A percentile compares a stretch with the other conserved stretches of the same genome.
Conservation (phyloP, 352 stramenopile species). For the Pythium coloratum region DNA sequence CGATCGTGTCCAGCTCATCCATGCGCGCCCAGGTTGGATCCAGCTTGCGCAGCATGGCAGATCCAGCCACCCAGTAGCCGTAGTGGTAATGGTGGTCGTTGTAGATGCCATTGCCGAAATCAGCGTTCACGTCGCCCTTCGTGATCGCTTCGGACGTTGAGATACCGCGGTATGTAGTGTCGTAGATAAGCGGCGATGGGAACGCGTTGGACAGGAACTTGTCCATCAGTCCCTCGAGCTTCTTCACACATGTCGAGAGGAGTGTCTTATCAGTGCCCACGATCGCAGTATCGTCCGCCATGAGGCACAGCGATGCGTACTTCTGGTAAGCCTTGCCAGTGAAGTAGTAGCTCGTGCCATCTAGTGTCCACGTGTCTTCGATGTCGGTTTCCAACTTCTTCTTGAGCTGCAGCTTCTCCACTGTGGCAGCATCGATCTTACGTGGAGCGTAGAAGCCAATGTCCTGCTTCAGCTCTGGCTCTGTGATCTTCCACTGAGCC, state of each 20-base stretch:
- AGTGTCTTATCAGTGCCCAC: slow-evolving; percentile 49
- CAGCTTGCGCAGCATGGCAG: slow-evolving; percentile 61
- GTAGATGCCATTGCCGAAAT: slow-evolving; percentile 80
- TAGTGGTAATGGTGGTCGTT: slow-evolving; percentile 88
- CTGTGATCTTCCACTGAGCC: slow-evolving; percentile 47
- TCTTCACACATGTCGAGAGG: slow-evolving; percentile 48
- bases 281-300: slow-evolving; percentile 52
- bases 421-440: slow-evolving; percentile 31
- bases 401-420: slow-evolving; percentile 38
- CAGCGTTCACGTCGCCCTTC: slow-evolving; percentile 48
- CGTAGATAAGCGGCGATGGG: slow-evolving; percentile 53
- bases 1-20: slow-evolving; percentile 53
- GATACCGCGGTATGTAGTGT: slow-evolving; percentile 65
- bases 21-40: slow-evolving; percentile 65
- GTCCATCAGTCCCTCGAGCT: slow-evolving; percentile 54
- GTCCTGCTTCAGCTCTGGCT: slow-evolving; percentile 48
- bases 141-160: slow-evolving; percentile 49
- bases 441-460: slow-evolving; percentile 55
- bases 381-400: slow-evolving; percentile 56
- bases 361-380: no score
- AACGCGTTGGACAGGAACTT: slow-evolving; percentile 63
- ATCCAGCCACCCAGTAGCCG: slow-evolving; percentile 67
- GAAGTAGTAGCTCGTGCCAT: slow-evolving; percentile 76
- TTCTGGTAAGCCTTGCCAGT: slow-evolving; percentile 79
- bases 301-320: slow-evolving; percentile 75